A percentile compares a stretch with the other conserved stretches of the same genome.
Conservation (phyloP, 2,329 filamentous ascomycete species). For the Colletotrichum somersetense region DNA sequence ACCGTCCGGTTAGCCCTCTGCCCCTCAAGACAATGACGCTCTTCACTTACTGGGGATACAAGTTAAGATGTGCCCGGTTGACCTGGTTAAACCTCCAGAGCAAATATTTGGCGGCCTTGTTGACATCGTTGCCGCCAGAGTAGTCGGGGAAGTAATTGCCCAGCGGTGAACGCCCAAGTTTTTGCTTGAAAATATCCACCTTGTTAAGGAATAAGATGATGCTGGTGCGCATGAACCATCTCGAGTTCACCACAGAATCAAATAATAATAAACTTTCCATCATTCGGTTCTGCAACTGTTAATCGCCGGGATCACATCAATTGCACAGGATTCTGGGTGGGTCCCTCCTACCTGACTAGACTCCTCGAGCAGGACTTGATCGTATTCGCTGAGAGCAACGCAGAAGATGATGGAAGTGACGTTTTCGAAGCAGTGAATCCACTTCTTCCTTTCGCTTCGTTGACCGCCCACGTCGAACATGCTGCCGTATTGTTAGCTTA, state of each 20-base stretch:
- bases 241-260: conserved; percentile 97
- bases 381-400: conserved; percentile 97
- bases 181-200: conserved; percentile 97
- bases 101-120: conserved; percentile 96
- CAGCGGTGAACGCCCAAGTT: conserved; percentile 88
- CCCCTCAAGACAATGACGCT: conserved; percentile 11
- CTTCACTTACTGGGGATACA: conserved; percentile 91
- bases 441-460: conserved; percentile 97
- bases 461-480: conserved; percentile 99
- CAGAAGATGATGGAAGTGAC: conserved; percentile 99
- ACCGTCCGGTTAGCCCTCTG: conserved; percentile 34
- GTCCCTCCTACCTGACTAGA: conserved; percentile 83
- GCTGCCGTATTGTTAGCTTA: conserved; percentile 62
- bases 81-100: conserved; percentile 99
- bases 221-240: conserved; percentile 99
- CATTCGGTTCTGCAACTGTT: conserved; percentile 86
- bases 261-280: conserved; percentile 98
- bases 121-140: conserved; percentile 96
- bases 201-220: conserved; percentile 99
- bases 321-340: not conserved
- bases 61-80: conserved; percentile 92
- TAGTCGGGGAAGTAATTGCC: conserved; percentile 98
- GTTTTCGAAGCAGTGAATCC: conserved; percentile 99
- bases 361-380: conserved; percentile 96
- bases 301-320: conserved; percentile 25